Base-by-base conservation (phyloP, 2,329 filamentous ascomycete species). In the Emergomyces orientalis region DNA sequence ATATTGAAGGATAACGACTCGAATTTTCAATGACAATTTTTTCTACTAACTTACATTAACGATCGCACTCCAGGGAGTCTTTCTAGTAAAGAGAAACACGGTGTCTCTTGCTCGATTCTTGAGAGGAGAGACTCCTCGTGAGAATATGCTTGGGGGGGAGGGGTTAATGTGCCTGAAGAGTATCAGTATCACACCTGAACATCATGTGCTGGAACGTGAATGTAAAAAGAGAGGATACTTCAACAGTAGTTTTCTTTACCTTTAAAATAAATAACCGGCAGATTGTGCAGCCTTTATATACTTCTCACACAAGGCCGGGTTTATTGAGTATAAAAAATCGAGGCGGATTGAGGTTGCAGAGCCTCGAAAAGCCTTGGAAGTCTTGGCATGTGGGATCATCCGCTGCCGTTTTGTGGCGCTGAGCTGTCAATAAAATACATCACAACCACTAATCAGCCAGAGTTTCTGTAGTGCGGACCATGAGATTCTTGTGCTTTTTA, bases 21-120 rank as follows among this genome's bases (percentile, higher is more conserved):
- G 30, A 27, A 3, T 19, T 22, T n/a, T 47, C 4, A 41, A 1
- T 14, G 27, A 59, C 34, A 41, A 4, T 14, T 17, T 41, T n/a
- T 41, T 57, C n/a, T 57, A 11, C 47, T 34, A 11, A 59, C 57
- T 59, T 47, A 59, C 57, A 45, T 59, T 59, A 32, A 27, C 39
- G 30, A 59, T 34, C 57, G 41, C 19, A 47, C 41, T 34, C 57
- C 39, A 59, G 39, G 19, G 3, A 19, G 5, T 14, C 1, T 22
- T 59, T 49, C 39, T 34, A 32, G 27, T 32, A 13, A 34, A 49
- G 41, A 47, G 27, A 59, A 30, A 47, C 57, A 59, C 39, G 7
- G 41, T 47, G 41, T 25, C 19, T 41, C 17, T 59, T 47, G 7
- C 37, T 41, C 13, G 25, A 30, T 9, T 37, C 34, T 2, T 25